Conservation (phyloP, 306 rosid species). For the Boehmeria nivea region DNA sequence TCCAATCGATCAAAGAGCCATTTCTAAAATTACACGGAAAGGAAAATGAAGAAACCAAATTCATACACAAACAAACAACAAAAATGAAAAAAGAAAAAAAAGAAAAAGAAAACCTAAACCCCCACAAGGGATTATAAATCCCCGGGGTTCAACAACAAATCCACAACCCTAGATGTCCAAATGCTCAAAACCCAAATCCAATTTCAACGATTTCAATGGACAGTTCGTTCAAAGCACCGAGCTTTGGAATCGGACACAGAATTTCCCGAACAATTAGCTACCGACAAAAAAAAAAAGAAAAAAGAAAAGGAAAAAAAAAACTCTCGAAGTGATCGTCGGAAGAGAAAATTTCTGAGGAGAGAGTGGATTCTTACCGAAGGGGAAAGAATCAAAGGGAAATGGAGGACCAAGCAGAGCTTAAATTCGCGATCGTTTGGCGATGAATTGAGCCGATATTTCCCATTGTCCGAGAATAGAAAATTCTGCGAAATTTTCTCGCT, state of each 20-base stretch:
- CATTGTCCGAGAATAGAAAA: conserved; percentile 21
- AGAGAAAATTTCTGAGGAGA: conserved; percentile 27
- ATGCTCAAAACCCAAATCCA: background rate
- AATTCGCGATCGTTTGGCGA: conserved; percentile 29
- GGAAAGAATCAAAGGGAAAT: conserved; percentile 53
- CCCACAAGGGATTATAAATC: conserved; percentile 16
- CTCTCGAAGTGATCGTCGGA: conserved; percentile 34
- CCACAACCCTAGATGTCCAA: background rate
- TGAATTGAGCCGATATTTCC: conserved; percentile 18
- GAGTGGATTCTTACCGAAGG: conserved; percentile 66
- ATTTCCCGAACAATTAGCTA: background rate
- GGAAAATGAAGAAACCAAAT: background rate
- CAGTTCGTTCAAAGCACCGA: background rate
- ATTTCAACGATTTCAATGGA: background rate
- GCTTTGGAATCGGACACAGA: background rate
- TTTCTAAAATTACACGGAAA: background rate
- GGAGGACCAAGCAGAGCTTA: conserved; percentile 35
- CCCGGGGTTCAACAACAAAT: conserved; percentile 21
- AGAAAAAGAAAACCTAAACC: background rate
- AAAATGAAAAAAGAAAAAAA: background rate
- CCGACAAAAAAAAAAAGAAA: background rate
- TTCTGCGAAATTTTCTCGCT: conserved; percentile 33
- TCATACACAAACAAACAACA: conserved; percentile 7
- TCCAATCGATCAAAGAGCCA: conserved; percentile 29
- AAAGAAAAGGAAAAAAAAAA: conserved; percentile 13